Evolutionary conservation across 129 eudicot species (phyloP), one percentile per base, ranked within the genome.

Genomic region (Erigeron canadensis): DNA sequence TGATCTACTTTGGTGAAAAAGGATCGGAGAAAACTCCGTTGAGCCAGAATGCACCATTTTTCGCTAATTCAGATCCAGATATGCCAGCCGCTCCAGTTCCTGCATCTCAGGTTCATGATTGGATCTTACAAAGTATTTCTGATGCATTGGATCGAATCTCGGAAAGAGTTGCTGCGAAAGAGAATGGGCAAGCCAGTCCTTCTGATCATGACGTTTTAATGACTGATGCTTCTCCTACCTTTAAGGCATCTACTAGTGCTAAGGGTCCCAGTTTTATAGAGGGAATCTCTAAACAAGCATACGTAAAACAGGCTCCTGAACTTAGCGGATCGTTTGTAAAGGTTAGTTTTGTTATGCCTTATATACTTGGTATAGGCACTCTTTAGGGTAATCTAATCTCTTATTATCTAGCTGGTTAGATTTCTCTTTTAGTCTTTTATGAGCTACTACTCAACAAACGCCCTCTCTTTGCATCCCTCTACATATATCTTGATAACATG

Each of bases 11-110:
- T 64, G 96, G 99, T 67, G 97, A 86, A 71, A 89, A 82, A 80
- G 97, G 97, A 71, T 75, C 87, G 37, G 96, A 89, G 77, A 84
- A 68, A 73, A 73, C 66, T 45, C 95, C 96, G 15, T 68, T 94
- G 83, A 84, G 91, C 85, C 99, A 94, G 80, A 88, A 86, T 73
- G 82, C 95, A 13, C 99, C 97, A 9, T 94, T 94, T 76, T 94
- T 89, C 65, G 99, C 99, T 6, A 94, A 94, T 81, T 94, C 99
- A 66, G 99, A 94, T 80, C 99, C 99, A 40, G 96, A 94, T 63
- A 94, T 94, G 99, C 99, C 99, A 63, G 97, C 96, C 74, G 93
- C 82, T 60, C 92, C 99, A 8, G 96, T 90, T 66, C 91, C 99
- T 43, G 96, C 93, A 18, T 28, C 96, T 69, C 91, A 84, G 83